These are phyloP conservation scores for Chaetomiaceae sp. DNA, from an alignment of 2,329 filamentous ascomycete species.

Conservation along the genomic window DNA sequence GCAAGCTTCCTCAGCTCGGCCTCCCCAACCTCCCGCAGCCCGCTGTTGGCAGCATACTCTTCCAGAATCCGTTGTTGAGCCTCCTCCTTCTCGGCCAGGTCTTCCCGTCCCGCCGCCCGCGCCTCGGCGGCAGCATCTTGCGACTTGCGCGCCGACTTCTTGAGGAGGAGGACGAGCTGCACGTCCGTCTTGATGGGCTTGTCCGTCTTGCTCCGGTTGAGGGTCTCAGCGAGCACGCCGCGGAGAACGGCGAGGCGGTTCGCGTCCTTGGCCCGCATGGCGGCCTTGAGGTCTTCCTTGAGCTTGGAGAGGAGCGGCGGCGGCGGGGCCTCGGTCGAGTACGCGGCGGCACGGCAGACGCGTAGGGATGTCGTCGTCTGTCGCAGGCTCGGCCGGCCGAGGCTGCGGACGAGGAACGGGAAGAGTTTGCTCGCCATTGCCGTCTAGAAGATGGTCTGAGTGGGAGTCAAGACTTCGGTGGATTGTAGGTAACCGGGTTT, in stretches of 20 bases:
- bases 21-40: slow-evolving; percentile 53
- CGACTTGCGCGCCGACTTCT: slow-evolving; percentile 56
- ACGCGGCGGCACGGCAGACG: slow-evolving; percentile 17
- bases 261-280: slow-evolving; percentile 62
- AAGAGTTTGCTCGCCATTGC: slow-evolving; percentile 21
- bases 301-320: slow-evolving; percentile 51
- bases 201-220: slow-evolving; percentile 70
- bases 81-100: slow-evolving; percentile 67
- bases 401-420: slow-evolving; percentile 11
- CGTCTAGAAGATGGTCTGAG: background rate
- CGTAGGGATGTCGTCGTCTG: slow-evolving; percentile 5
- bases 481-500: background rate
- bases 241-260: slow-evolving; percentile 66
- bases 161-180: slow-evolving; percentile 63
- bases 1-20: slow-evolving; percentile 56
- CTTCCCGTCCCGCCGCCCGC: slow-evolving; percentile 56
- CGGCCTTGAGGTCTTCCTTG: slow-evolving; percentile 59
- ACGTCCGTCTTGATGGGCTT: slow-evolving; percentile 66
- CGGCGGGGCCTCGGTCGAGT: slow-evolving; percentile 34
- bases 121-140: slow-evolving; percentile 62
- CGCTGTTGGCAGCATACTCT: slow-evolving; percentile 58
- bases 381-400: slow-evolving; percentile 14
- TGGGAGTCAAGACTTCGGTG: background rate
- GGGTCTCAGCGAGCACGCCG: slow-evolving; percentile 62
- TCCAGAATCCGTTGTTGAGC: slow-evolving; percentile 61